phyloP scores from a whole-genome alignment of 106 monocot species.

The Phalaenopsis equestris region DNA sequence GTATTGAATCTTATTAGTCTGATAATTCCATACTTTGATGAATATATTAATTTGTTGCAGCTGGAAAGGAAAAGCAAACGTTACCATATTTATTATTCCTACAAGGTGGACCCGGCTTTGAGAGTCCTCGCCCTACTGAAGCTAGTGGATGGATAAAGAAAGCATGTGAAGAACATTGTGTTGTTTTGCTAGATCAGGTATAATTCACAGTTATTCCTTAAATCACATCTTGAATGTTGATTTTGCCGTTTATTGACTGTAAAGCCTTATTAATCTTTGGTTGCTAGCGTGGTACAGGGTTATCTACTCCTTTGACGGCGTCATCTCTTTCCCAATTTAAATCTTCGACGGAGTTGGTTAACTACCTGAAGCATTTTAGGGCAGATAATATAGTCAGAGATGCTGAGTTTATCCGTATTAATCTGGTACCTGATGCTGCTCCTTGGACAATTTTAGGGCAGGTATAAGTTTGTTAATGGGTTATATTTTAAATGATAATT shows the following conservation, averaged over 20 bases:
- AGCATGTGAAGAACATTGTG: conserved; percentile 79
- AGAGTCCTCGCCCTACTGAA: conserved; percentile 83
- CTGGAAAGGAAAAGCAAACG: conserved; percentile 63
- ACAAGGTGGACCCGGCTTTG: conserved; percentile 97
- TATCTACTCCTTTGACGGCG: conserved; percentile 83
- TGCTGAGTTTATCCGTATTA: conserved; percentile 79
- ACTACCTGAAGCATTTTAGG: conserved; percentile 82
- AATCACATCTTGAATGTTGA: not conserved
- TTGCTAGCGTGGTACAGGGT: conserved; percentile 87
- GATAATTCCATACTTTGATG: not conserved
- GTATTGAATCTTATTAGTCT: not conserved
- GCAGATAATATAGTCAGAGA: conserved; percentile 94
- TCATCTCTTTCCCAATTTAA: conserved; percentile 84
- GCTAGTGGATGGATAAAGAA: conserved; percentile 95
- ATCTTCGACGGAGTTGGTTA: conserved; percentile 43
- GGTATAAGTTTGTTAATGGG: conserved; percentile 29
- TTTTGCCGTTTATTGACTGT: not conserved
- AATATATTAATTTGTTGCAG: conserved; percentile 24
- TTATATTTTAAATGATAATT: not conserved
- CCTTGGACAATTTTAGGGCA: conserved; percentile 92
- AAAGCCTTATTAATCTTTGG: conserved; percentile 1
- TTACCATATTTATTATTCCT: conserved; percentile 74
- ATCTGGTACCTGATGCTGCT: conserved; percentile 60
- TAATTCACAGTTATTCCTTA: not conserved
- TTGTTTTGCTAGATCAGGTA: conserved; percentile 88